Percentiles rank a stretch among this genome's conserved stretches.
These are phyloP conservation scores for Senna siamea DNA, from an alignment of 306 rosid species.

Conservation along the genomic window DNA sequence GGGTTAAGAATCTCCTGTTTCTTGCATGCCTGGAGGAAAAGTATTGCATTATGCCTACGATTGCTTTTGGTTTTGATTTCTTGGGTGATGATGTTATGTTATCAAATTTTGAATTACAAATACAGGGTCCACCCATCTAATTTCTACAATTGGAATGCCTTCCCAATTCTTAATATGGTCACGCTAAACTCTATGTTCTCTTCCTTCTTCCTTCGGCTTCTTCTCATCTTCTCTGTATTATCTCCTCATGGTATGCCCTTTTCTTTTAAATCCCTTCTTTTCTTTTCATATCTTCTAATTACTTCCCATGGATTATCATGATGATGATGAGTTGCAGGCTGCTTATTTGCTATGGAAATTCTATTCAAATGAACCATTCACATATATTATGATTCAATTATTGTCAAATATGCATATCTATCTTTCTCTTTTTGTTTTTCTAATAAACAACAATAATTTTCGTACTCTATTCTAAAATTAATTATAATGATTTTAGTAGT, in stretches of 20 bases:
- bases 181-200: constrained; percentile 42
- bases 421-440: too few relatives aligned
- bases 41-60: constrained; percentile 46
- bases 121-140: background rate
- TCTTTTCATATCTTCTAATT: background rate
- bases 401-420: too few relatives aligned
- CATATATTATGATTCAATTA: too few relatives aligned
- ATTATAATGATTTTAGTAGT: too few relatives aligned
- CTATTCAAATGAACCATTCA: too few relatives aligned
- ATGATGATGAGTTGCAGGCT: too few relatives aligned
- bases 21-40: constrained; percentile 53
- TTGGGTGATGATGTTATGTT: constrained; percentile 25
- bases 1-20: constrained; percentile 46
- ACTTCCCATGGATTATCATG: too few relatives aligned
- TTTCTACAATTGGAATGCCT: constrained; percentile 53
- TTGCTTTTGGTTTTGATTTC: constrained; percentile 9
- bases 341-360: too few relatives aligned
- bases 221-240: constrained; percentile 48
- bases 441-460: too few relatives aligned
- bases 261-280: background rate
- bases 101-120: constrained; percentile 41
- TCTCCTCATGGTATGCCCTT: constrained; percentile 48
- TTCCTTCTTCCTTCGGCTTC: constrained; percentile 43
- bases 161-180: constrained; percentile 31
- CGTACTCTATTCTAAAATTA: too few relatives aligned